Evolutionary conservation across 2,329 filamentous ascomycete genomes (phyloP).

Genomic region (Endoconidiophora laricicola): DNA sequence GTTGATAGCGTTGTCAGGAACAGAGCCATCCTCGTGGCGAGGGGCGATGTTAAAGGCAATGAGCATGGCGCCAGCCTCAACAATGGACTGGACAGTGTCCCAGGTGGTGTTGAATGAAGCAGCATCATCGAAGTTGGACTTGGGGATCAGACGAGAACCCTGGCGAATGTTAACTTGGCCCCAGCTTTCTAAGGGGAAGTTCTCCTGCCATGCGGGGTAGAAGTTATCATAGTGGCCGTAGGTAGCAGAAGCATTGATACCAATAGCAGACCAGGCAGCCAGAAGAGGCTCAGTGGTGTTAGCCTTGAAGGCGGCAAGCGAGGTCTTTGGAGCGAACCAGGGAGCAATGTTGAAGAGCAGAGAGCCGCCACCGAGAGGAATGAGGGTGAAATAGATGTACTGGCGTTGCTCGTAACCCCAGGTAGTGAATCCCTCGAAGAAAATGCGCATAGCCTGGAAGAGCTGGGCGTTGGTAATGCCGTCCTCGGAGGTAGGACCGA

Average conservation of each 20-base stretch:
- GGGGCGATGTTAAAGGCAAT: constrained; percentile 21
- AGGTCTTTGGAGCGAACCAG: constrained; percentile 17
- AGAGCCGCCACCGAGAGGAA: constrained; percentile 15
- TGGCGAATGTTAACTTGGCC: constrained; percentile 9
- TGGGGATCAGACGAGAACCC: constrained; percentile 21
- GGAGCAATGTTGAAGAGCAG: constrained; percentile 20
- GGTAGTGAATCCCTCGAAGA: constrained; percentile 17
- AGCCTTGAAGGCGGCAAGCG: constrained; percentile 20
- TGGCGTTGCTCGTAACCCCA: constrained; percentile 13
- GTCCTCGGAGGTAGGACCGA: constrained; percentile 20
- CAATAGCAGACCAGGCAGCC: constrained; percentile 24
- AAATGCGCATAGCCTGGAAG: constrained; percentile 22
- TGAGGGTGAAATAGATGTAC: constrained; percentile 16
- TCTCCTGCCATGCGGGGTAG: constrained; percentile 19
- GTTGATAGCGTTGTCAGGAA: constrained; percentile 21
- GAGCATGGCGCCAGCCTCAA: constrained; percentile 23
- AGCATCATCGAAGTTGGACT: constrained; percentile 17
- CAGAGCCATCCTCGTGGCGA: constrained; percentile 18
- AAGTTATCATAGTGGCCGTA: constrained; percentile 18
- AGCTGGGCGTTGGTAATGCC: constrained; percentile 21
- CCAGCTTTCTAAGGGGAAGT: constrained; percentile 13
- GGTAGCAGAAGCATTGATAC: constrained; percentile 19
- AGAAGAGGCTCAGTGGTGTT: constrained; percentile 16
- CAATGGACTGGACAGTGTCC: constrained; percentile 19
- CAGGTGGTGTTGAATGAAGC: constrained; percentile 17